phyloP scores from a whole-genome alignment of 768 basidiomycete genomes.

The Boletus eberwhitei region DNA sequence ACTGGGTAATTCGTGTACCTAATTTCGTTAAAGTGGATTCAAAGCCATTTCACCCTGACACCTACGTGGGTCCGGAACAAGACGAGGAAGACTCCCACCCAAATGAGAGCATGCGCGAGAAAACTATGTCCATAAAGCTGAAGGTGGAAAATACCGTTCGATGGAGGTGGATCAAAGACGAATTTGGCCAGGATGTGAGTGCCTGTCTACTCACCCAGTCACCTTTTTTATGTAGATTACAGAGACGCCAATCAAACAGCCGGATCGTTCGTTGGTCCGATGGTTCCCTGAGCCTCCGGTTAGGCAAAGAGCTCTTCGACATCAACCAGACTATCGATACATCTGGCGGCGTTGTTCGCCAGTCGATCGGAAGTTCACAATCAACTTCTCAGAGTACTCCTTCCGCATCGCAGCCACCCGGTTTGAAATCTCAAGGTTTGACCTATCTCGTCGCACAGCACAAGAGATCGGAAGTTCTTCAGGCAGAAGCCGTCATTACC shows the following conservation, averaged over 20 bases:
- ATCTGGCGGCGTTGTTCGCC: constrained; percentile 62
- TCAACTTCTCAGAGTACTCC: constrained; percentile 39
- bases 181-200: constrained; percentile 72
- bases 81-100: constrained; percentile 61
- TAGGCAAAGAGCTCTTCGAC: constrained; percentile 95
- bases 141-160: constrained; percentile 93
- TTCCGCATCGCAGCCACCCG: constrained; percentile 36
- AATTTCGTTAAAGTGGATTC: constrained; percentile 89
- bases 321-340: constrained; percentile 77
- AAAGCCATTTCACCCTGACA: constrained; percentile 85
- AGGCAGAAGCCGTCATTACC: constrained; percentile 78
- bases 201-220: neutral
- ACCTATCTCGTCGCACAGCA: constrained; percentile 90
- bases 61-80: constrained; percentile 79
- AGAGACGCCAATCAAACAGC: constrained; percentile 87
- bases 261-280: constrained; percentile 96
- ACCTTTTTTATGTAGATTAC: constrained; percentile 6
- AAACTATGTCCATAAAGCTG: constrained; percentile 80
- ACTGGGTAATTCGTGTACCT: constrained; percentile 93
- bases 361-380: constrained; percentile 49
- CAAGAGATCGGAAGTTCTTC: constrained; percentile 81
- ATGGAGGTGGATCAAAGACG: constrained; percentile 90
- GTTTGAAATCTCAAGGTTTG: constrained; percentile 62
- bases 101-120: constrained; percentile 63
- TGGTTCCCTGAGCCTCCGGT: constrained; percentile 81